Conservation (phyloP, 352 stramenopile genomes). For the Aphanomyces stellatus region DNA sequence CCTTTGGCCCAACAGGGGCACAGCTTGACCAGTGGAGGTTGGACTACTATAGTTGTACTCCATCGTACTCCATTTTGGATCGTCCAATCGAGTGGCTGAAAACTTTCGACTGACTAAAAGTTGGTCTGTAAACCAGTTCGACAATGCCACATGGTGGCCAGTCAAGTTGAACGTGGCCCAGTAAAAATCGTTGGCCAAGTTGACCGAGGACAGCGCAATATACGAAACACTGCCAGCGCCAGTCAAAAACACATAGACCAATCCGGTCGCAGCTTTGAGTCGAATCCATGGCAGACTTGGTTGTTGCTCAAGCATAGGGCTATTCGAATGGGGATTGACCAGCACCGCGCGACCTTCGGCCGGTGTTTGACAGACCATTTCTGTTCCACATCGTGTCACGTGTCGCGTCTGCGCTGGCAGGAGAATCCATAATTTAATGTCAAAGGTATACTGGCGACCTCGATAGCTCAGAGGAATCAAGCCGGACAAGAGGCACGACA, state of each 20-base stretch:
- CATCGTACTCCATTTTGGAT: not conserved
- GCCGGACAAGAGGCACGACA: not conserved
- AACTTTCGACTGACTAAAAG: not conserved
- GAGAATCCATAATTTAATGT: not conserved
- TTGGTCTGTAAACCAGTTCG: not conserved
- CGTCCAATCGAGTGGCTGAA: not conserved
- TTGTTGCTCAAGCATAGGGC: too few relatives aligned
- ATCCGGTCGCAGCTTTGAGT: too few relatives aligned
- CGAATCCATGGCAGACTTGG: too few relatives aligned
- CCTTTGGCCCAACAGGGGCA: not conserved
- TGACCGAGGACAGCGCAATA: not conserved
- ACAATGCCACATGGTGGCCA: not conserved
- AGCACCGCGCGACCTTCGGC: too few relatives aligned
- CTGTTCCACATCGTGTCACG: too few relatives aligned
- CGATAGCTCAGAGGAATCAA: not conserved
- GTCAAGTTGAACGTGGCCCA: slow-evolving; percentile 15
- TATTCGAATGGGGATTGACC: too few relatives aligned
- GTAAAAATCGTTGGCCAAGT: slow-evolving; percentile 14
- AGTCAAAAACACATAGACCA: not conserved
- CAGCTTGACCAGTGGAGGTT: not conserved
- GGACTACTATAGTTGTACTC: not conserved
- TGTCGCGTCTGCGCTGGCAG: not conserved
- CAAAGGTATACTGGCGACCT: not conserved
- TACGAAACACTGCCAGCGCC: slow-evolving; percentile 1
- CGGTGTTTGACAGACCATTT: too few relatives aligned